Evolutionary conservation across 2,329 filamentous ascomycete species (phyloP), one percentile per base, ranked within the genome.

Genomic region (Pyricularia pennisetigena): DNA sequence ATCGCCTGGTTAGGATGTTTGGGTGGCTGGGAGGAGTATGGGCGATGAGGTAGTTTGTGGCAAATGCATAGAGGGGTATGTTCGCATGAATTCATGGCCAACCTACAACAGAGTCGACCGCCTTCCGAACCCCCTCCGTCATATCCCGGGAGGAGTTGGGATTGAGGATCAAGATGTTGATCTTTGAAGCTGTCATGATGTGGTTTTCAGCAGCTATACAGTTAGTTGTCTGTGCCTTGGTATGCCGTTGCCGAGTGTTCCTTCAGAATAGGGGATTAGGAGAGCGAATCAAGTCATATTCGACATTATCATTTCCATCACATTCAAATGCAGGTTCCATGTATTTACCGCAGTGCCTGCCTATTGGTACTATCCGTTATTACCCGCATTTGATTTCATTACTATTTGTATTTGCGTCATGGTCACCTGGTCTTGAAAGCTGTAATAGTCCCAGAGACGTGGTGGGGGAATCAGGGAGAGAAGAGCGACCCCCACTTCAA

Each of bases 61-160:
- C 16, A 16, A 35, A 35, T 35, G 1, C 12, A 20, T 23, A 57
- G 49, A 23, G n/a, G 32, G n/a, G 32, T 32, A 32, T 54, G 49
- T n/a, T 54, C 1, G 10, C n/a, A 4, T 7, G n/a, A 14, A n/a
- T 10, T 28, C 2, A n/a, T 20, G 16, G 1, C 23, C 24, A 3
- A 59, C 65, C 29, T 28, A 62, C 59, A 28, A 62, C 59, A n/a
- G 24, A 41, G 2, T 57, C 65, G 10, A 88, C 80, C 65, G 82
- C 79, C 64, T 78, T 74, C 68, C 83, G 82, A 73, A 94, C 82
- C 29, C 85, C 86, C 7, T 86, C 80, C 12, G 91, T 94, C 91
- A 94, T 94, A 68, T 82, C 80, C 68, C 79, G 73, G 0, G 89
- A 92, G 2, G 90, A 93, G 79, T 95, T 95, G 41, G 92, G 91